Evolutionary conservation across 1,284 basidiomycete genomes (phyloP).

Genomic region (Trichosporon inkin): DNA sequence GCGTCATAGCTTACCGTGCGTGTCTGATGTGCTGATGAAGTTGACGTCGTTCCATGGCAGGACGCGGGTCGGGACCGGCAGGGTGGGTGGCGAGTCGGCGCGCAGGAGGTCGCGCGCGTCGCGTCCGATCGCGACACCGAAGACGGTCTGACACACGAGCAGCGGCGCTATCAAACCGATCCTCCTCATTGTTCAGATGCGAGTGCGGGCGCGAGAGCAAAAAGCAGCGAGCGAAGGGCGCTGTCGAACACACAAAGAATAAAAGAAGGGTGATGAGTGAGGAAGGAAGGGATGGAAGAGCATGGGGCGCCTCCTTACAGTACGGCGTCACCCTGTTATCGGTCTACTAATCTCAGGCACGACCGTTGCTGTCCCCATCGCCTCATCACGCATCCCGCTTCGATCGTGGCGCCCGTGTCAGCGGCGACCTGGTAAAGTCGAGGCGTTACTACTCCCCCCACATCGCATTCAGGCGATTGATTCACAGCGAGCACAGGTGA

Average conservation of each 20-base stretch:
- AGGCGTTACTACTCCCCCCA: not conserved
- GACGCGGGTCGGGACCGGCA: conserved; percentile 39
- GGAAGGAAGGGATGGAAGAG: conserved; percentile 1
- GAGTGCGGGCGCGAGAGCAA: not conserved
- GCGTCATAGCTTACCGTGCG: conserved; percentile 38
- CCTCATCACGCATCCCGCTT: not conserved
- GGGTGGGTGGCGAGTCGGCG: conserved; percentile 9
- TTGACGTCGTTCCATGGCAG: conserved; percentile 48
- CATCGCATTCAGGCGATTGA: not conserved
- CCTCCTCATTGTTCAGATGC: not conserved
- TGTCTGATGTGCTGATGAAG: conserved; percentile 48
- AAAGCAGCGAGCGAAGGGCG: not conserved
- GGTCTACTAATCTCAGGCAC: conserved; percentile 1
- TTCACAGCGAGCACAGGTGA: too few relatives aligned
- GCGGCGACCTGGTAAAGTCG: not conserved
- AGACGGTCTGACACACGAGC: not conserved
- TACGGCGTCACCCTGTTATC: not conserved
- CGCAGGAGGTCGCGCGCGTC: conserved; percentile 1
- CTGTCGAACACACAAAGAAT: too few relatives aligned
- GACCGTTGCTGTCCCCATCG: not conserved
- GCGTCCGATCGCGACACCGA: conserved; percentile 2
- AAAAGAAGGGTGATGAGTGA: too few relatives aligned
- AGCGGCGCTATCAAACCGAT: not conserved
- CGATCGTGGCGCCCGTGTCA: too few relatives aligned
- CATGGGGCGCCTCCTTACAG: not conserved